These are phyloP conservation scores for Vanilla planifolia DNA, from an alignment of 106 monocot species.

Conservation along the genomic window DNA sequence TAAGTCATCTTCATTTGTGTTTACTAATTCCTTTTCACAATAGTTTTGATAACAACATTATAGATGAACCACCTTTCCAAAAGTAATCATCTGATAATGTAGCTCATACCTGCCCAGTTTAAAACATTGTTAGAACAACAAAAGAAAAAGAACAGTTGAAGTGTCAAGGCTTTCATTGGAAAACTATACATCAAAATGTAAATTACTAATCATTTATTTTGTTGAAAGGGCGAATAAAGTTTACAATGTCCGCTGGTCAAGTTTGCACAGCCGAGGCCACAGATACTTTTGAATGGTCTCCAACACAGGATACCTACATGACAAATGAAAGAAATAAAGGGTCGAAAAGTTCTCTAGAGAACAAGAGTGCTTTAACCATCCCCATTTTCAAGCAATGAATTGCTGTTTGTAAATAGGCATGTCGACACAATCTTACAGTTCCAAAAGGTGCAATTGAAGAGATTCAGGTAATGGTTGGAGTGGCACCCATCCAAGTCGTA, in stretches of 20 bases:
- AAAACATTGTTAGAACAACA: not conserved
- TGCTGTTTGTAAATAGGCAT: not conserved
- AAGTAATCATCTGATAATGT: slow-evolving; percentile 79
- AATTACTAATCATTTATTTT: not conserved
- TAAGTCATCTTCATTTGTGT: not conserved
- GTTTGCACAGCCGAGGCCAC: slow-evolving; percentile 33
- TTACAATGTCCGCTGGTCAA: slow-evolving; percentile 63
- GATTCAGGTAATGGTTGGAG: slow-evolving; percentile 96
- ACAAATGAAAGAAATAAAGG: slow-evolving; percentile 1
- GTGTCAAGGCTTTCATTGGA: no score
- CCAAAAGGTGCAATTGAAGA: slow-evolving; percentile 89
- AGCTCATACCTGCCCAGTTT: slow-evolving; percentile 52
- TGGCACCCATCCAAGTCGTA: slow-evolving; percentile 98
- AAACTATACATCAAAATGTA: no score
- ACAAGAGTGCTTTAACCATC: not conserved
- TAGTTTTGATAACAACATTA: not conserved
- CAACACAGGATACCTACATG: slow-evolving; percentile 76
- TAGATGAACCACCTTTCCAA: slow-evolving; percentile 53
- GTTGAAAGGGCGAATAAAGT: slow-evolving; percentile 10
- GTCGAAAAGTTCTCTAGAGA: no score
- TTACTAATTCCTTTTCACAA: not conserved
- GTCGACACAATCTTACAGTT: slow-evolving; percentile 48
- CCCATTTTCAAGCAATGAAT: not conserved
- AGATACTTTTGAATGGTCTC: slow-evolving; percentile 50
- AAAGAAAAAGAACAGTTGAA: no score